phyloP scores from a whole-genome alignment of 441 rosid species.

The Pelargonium cotyledonis region DNA sequence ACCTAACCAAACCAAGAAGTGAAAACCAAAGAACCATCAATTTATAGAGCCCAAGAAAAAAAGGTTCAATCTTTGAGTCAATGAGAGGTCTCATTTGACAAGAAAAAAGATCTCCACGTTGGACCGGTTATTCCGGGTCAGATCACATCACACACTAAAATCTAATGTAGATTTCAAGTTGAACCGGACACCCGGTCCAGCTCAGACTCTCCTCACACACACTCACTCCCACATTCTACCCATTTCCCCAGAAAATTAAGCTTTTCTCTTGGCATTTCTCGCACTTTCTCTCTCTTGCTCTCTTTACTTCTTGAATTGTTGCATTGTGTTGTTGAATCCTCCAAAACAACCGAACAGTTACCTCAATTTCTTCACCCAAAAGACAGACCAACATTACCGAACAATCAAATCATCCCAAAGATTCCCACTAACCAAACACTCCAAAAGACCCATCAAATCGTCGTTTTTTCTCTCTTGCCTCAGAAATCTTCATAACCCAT shows the following conservation, averaged over 20 bases:
- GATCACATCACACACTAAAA: too few species aligned
- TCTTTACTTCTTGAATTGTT: background rate
- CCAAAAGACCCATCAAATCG: constrained; percentile 4
- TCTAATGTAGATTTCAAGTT: too few species aligned
- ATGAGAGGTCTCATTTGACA: background rate
- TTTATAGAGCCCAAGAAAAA: too few species aligned
- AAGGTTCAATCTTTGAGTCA: background rate
- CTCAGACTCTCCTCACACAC: background rate
- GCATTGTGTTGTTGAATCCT: background rate
- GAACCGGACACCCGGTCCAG: too few species aligned
- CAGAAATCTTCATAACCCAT: background rate
- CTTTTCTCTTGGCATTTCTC: background rate
- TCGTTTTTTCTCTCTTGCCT: background rate
- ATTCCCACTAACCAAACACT: constrained; percentile 17
- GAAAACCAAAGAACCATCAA: too few species aligned
- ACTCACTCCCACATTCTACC: background rate
- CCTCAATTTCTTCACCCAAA: constrained; percentile 15
- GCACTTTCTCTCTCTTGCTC: background rate
- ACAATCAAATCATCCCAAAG: background rate
- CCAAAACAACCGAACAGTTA: background rate
- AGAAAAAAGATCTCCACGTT: too few species aligned
- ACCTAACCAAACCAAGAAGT: background rate
- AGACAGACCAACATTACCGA: constrained; percentile 20
- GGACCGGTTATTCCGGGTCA: too few species aligned
- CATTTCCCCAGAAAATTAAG: background rate